Percentiles rank a stretch among this genome's conserved stretches.
These are phyloP conservation scores for Cordyceps farinosa DNA, from an alignment of 2,329 filamentous ascomycete species.

Conservation along the genomic window DNA sequence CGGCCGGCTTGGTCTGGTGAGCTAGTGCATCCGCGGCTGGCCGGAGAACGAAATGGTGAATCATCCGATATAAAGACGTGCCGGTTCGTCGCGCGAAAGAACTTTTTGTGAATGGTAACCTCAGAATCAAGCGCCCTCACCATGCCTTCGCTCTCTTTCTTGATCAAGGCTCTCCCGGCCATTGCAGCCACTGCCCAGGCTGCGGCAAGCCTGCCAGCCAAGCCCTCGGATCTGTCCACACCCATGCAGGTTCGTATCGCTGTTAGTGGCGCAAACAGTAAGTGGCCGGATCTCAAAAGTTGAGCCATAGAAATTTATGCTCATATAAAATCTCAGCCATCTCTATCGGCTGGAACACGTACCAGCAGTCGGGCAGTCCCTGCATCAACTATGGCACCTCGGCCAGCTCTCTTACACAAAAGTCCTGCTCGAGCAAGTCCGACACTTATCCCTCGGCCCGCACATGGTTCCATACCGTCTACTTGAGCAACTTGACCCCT, in stretches of 20 bases:
- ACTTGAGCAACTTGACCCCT: constrained; percentile 43
- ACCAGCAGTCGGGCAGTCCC: constrained; percentile 39
- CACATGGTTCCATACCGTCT: constrained; percentile 50
- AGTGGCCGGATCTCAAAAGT: constrained; percentile 20
- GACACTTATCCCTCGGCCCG: constrained; percentile 52
- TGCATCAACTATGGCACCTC: constrained; percentile 53
- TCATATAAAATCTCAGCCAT: constrained; percentile 36
- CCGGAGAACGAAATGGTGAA: not conserved
- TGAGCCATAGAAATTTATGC: not conserved
- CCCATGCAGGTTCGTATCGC: constrained; percentile 53
- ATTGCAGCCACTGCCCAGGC: constrained; percentile 8
- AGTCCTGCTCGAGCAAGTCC: constrained; percentile 44
- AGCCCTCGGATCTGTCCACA: constrained; percentile 48
- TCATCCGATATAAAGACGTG: constrained; percentile 5
- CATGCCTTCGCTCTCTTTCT: constrained; percentile 8
- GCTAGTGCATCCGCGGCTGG: not conserved
- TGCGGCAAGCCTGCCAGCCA: constrained; percentile 38
- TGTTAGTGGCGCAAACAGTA: constrained; percentile 46
- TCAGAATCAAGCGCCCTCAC: not conserved
- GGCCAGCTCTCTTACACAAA: constrained; percentile 32
- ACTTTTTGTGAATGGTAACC: not conserved
- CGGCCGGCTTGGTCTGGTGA: not conserved
- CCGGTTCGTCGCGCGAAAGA: not conserved
- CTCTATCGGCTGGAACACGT: constrained; percentile 56
- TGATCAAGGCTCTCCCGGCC: constrained; percentile 9